Evolutionary conservation across 2,329 filamentous ascomycete genomes (phyloP), one percentile per base, ranked within the genome.

Genomic region (Colletotrichum tropicale): DNA sequence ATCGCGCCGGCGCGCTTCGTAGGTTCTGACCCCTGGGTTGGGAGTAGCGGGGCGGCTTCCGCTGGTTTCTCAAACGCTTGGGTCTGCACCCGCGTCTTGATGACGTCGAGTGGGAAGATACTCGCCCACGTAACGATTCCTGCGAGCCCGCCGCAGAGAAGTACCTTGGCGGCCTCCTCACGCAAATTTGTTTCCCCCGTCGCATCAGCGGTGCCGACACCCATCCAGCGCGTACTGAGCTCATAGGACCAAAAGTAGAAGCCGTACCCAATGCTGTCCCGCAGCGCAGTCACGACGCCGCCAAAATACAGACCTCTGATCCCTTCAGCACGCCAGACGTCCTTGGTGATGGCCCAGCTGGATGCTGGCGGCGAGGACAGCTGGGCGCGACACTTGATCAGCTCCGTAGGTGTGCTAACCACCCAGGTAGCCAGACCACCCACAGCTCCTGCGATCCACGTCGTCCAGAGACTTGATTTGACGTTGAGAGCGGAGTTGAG

Each of bases 211-310:
- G 62, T 28, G 8, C 78, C 67, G 5, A 85, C 85, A 21, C 86
- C 86, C 83, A 92, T 87, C 70, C 88, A 86, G 43, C 91, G 89
- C 77, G 93, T 95, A 78, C 89, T 91, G 74, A 96, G 86, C 84
- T 98, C 94, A 81, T 98, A 98, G 2, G 94, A 94, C 94, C 94
- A 98, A 84, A 98, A 98, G 82, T 98, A 98, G 84, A 98, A 98
- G 0, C 96, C 96, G 85, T 98, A 98, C n/a, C 96, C 96, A 71
- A 98, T 91, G 74, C 94, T 93, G 84, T 98, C 96, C 66, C 96
- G 90, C 55, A 96, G 82, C 69, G 94, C 95, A 1, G 96, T 98
- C 18, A 98, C 92, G 1, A 87, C 88, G 24, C 96, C 96, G 24
- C 96, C 96, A 77, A 93, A 90, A 82, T 98, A 98, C 26, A 98